These are phyloP conservation scores for Arxiozyma heterogenica DNA, from an alignment of 1,139 yeast genomes.

Conservation along the genomic window DNA sequence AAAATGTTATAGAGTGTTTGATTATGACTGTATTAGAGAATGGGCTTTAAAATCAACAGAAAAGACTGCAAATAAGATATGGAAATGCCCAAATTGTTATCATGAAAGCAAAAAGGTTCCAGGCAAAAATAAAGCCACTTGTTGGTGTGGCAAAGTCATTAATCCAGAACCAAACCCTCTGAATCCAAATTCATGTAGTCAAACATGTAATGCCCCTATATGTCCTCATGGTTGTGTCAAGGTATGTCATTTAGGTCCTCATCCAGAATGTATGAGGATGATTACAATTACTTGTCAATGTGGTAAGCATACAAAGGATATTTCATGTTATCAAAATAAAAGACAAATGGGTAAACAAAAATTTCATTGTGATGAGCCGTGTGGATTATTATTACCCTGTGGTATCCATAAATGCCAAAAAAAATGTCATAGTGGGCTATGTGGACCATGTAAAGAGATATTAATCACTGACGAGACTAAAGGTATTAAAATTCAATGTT, in stretches of 20 bases:
- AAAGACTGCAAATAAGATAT: slow-evolving; percentile 44
- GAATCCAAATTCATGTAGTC: slow-evolving; percentile 85
- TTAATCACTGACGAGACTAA: slow-evolving; percentile 16
- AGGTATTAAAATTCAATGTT: slow-evolving; percentile 41
- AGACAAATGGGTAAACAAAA: slow-evolving; percentile 42
- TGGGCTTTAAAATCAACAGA: slow-evolving; percentile 78
- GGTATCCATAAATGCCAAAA: slow-evolving; percentile 58
- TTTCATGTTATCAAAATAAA: slow-evolving; percentile 71
- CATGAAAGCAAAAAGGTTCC: slow-evolving; percentile 46
- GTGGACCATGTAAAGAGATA: slow-evolving; percentile 57
- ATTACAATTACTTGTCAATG: slow-evolving; percentile 68
- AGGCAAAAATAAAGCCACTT: slow-evolving; percentile 44
- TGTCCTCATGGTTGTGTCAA: slow-evolving; percentile 73
- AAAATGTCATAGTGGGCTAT: slow-evolving; percentile 64
- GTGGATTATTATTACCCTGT: slow-evolving; percentile 57
- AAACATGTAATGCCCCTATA: slow-evolving; percentile 47
- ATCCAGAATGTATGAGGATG: slow-evolving; percentile 70
- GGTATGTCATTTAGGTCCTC: slow-evolving; percentile 86
- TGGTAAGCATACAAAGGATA: slow-evolving; percentile 56
- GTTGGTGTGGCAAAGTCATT: slow-evolving; percentile 83
- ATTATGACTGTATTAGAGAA: slow-evolving; percentile 65
- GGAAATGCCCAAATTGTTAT: slow-evolving; percentile 91
- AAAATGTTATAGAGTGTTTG: slow-evolving; percentile 69
- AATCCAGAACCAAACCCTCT: slow-evolving; percentile 56
- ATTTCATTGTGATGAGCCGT: slow-evolving; percentile 50